Base-by-base conservation (phyloP, 805 yeast species). In the Wickerhamomyces bisporus region DNA sequence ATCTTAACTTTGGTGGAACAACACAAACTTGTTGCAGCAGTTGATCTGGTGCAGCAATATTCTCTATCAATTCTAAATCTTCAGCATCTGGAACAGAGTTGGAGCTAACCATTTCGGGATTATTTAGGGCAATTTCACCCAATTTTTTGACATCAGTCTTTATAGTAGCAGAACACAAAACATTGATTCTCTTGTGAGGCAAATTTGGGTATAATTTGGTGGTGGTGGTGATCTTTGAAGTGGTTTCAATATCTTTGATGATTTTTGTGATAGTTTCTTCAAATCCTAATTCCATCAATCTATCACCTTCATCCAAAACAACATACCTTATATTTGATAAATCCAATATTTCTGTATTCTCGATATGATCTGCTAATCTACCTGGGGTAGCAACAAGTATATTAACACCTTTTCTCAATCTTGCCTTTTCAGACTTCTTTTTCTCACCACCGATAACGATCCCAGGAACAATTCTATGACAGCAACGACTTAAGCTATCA, bases 301-400 rank as follows among this genome's bases (percentile, higher is more conserved):
- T 76, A 64, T 93, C 99, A 60, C 98, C 98, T 70, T 93, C 99
- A 64, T 93, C 99, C 46, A 93, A 58, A 10, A 93, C 81, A n/a
- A 91, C 73, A 73, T 88, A 93, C 52, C 96, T 69, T 26, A 93
- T 70, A 37, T 86, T 76, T 3, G 84, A 69, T 24, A 86, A 61
- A 44, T 83, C 83, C 42, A 94, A 71, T 5, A 81, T 77, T 35
- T 74, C 70, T 0, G 99, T 93, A 60, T 89, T 86, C 46, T 86
- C 95, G 44, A 93, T 77, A 67, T 93, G 99, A 58, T 93, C 99
- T 9, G 86, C 84, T 31, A 93, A 66, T 51, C 99, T 75, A 43
- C 99, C 99, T 2, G 99, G 99, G 0, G 99, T 93, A 11, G 95
- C 97, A 30, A 93, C 94, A n/a, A 93, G 71, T 25, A 93, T 79